Conservation (phyloP, 129 eudicot species). For the Flaveria robusta region DNA sequence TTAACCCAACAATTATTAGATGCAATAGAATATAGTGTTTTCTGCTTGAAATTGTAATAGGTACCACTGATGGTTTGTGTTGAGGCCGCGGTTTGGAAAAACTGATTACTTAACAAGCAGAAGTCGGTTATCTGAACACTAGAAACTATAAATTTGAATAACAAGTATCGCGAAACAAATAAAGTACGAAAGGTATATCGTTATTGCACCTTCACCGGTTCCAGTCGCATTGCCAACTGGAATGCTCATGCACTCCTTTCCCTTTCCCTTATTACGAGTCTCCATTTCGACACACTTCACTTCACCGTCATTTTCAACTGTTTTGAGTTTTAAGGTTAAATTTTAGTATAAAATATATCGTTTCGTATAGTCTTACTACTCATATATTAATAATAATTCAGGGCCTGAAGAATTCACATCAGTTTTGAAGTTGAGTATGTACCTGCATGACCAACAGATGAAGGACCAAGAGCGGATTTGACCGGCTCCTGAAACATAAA, state of each 20-base stretch:
- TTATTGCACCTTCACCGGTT: conserved; percentile 14
- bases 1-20: too few relatives aligned
- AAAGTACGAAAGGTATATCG: neutral
- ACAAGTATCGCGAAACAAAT: neutral
- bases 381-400: neutral
- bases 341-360: neutral
- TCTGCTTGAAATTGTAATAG: neutral
- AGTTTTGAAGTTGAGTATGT: neutral
- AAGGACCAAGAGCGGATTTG: neutral
- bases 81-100: neutral
- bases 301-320: conserved; percentile 23
- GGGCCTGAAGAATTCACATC: neutral
- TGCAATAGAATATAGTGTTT: neutral
- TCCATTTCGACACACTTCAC: conserved; percentile 18
- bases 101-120: neutral
- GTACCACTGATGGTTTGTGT: neutral
- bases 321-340: neutral
- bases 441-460: conserved; percentile 21
- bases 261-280: conserved; percentile 4
- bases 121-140: conserved; percentile 2
- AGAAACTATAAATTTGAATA: neutral
- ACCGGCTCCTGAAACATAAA: neutral
- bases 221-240: conserved; percentile 2
- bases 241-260: conserved; percentile 20
- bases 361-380: neutral